phyloP scores from a whole-genome alignment of 176 grass and related monocot genomes.

The Saccharum spontaneum region DNA sequence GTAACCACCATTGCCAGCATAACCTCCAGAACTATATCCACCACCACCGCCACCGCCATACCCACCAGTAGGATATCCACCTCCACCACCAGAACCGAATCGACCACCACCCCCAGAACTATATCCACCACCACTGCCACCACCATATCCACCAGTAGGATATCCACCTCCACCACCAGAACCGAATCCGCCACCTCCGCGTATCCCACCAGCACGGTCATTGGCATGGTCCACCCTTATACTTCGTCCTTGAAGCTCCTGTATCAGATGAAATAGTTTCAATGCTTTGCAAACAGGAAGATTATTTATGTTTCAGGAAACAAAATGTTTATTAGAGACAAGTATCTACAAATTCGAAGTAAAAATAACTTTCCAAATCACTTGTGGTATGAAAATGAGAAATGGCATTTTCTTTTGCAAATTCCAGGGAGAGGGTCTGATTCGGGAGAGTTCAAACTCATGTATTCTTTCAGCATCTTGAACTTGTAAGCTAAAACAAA shows the following conservation, averaged over 20 bases:
- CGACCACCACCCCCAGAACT: background rate
- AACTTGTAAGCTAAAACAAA: slow-evolving; percentile 1
- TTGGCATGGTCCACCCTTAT: slow-evolving; percentile 69
- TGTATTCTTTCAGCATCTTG: background rate
- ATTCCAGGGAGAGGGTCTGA: background rate
- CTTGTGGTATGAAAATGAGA: background rate
- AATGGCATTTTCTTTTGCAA: background rate
- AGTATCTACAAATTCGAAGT: background rate
- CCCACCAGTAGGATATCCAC: background rate
- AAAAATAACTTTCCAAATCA: background rate
- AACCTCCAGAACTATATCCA: background rate
- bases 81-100: background rate
- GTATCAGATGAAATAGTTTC: slow-evolving; percentile 29
- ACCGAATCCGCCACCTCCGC: slow-evolving; percentile 32
- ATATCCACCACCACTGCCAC: background rate
- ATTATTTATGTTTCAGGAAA: slow-evolving; percentile 22
- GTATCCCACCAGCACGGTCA: slow-evolving; percentile 50
- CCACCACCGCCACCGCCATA: background rate
- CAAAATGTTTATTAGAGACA: background rate
- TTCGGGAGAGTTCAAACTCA: background rate
- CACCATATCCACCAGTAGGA: background rate
- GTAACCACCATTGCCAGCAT: slow-evolving; percentile 15
- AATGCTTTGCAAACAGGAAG: slow-evolving; percentile 6
- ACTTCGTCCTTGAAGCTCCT: slow-evolving; percentile 84
- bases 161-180: background rate